A percentile compares a stretch with the other conserved stretches of the same genome.
These are phyloP conservation scores for Apostasia ramifera DNA, from an alignment of 106 monocot genomes.

Conservation along the genomic window DNA sequence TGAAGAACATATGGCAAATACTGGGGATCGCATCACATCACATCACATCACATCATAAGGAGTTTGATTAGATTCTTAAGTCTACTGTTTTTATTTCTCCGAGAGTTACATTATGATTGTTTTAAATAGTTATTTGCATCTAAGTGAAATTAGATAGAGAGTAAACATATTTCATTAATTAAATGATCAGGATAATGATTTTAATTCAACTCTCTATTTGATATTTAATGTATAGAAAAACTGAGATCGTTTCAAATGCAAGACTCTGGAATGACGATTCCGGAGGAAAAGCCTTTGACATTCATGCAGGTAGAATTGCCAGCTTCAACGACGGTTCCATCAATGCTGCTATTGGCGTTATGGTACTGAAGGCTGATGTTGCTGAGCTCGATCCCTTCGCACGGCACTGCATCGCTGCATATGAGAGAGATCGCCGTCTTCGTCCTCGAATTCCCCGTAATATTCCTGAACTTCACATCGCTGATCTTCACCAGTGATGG, in stretches of 20 bases:
- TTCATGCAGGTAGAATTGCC: neutral
- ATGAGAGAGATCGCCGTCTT: constrained; percentile 9
- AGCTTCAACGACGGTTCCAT: too few relatives aligned
- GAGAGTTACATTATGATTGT: too few relatives aligned
- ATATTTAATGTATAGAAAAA: neutral
- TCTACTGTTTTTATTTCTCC: too few relatives aligned
- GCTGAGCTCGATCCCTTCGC: constrained; percentile 10
- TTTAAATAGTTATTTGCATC: too few relatives aligned
- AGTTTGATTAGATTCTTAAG: too few relatives aligned
- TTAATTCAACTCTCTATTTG: neutral
- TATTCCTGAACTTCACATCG: constrained; percentile 10
- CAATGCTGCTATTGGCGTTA: neutral
- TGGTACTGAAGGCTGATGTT: constrained; percentile 8
- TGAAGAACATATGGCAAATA: too few relatives aligned
- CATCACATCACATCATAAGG: too few relatives aligned
- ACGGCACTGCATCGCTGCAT: constrained; percentile 14
- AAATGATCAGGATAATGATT: too few relatives aligned
- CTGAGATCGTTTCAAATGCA: neutral
- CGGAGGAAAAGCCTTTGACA: neutral
- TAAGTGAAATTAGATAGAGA: too few relatives aligned
- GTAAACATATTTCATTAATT: too few relatives aligned
- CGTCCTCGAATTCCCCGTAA: constrained; percentile 13
- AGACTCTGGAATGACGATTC: neutral
- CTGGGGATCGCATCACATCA: too few relatives aligned
- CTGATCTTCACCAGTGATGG: constrained; percentile 18